Conservation (phyloP, 2,329 filamentous ascomycete genomes). For the Colletotrichum sp. region DNA sequence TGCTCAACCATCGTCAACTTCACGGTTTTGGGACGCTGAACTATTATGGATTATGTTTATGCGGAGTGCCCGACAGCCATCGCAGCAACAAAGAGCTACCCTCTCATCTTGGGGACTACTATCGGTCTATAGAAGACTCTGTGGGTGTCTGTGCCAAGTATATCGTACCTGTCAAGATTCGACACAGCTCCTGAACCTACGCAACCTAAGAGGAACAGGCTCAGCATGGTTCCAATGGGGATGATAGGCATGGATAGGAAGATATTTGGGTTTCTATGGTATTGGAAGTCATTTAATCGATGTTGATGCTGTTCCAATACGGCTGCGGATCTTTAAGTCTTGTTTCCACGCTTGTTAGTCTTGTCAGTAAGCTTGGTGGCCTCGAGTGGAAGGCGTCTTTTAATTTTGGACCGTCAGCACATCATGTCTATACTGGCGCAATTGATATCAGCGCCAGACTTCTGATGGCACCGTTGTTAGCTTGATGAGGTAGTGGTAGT, state of each 20-base stretch:
- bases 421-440: not conserved
- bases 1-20: not conserved
- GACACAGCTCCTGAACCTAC: not conserved
- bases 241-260: not conserved
- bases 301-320: not conserved
- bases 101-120: not conserved
- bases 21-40: not conserved
- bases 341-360: not conserved
- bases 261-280: not conserved
- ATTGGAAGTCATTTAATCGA: not conserved
- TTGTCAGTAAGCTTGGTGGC: not conserved
- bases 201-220: not conserved
- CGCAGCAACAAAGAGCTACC: not conserved
- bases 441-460: not conserved
- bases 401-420: not conserved
- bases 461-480: not conserved
- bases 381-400: not conserved
- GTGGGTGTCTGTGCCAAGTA: not conserved
- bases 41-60: not conserved
- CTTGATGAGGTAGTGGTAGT: not conserved
- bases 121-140: not conserved
- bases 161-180: not conserved
- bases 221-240: not conserved
- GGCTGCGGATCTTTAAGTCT: not conserved
- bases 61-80: not conserved